Evolutionary conservation across 371 early-diverging fungal species (phyloP), one percentile per base, ranked within the genome.

Genomic region (Capniomyces stellatus): DNA sequence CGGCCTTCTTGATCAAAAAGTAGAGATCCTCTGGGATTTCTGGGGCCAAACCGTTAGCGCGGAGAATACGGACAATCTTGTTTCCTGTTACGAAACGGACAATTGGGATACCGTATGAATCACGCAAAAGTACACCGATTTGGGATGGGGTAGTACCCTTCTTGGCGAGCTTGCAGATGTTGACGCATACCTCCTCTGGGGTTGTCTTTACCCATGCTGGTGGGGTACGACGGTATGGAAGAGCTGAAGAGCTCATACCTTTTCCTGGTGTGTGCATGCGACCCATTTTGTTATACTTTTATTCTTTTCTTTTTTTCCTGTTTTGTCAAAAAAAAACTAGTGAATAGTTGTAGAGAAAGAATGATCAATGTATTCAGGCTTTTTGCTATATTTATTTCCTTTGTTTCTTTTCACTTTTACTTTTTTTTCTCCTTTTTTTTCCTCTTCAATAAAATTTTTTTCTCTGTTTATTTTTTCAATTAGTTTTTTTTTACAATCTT

Each of bases 21-120:
- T 95, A 90, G 57, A 99, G 80, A 77, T 99, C 99, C 78, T 98
- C 98, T 59, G 99, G 99, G 69, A 99, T 89, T 71, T 87, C 89
- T 61, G 99, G 98, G 59, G 87, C 93, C 53, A 92, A 77, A 54
- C 87, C 89, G 63, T 60, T 59, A 54, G 72, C 61, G 35, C 58
- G 55, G 50, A 65, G 72, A 28, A 70, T 69, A 43, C 67, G 64
- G 61, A 94, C 80, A 58, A 98, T 78, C 83, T 90, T 92, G 84
- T 83, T 91, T 66, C 96, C 95, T 60, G 94, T 92, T 62, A 98
- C 84, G 72, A 73, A 75, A 66, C 79, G 82, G 73, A 95, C 97
- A 74, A 95, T 91, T 63, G 98, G 90, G 62, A 99, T 81, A 64
- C 97, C 98, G 75, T 98, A 90, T 57, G 85, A 80, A 75, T 98